phyloP scores from a whole-genome alignment of 169 alveolate species.

The Cryptosporidium sp. region DNA sequence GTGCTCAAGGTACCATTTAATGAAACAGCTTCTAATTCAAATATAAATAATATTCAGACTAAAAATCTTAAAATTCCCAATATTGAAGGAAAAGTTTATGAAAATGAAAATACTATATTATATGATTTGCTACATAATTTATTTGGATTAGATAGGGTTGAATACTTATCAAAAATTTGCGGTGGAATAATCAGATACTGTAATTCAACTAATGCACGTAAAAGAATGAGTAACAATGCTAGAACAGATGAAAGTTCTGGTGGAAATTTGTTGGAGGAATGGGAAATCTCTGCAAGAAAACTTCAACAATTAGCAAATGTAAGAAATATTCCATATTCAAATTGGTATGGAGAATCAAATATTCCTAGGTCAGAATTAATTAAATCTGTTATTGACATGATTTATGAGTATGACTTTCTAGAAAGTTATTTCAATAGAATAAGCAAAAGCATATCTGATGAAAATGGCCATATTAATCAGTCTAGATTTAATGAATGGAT shows the following conservation, averaged over 20 bases:
- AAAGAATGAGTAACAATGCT: background rate
- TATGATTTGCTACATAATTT: background rate
- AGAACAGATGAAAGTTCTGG: background rate
- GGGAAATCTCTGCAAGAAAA: slow-evolving; percentile 74
- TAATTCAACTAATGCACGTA: slow-evolving; percentile 3
- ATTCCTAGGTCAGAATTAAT: slow-evolving; percentile 42
- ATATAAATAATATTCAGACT: background rate
- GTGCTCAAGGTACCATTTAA: slow-evolving; percentile 63
- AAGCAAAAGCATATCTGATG: background rate
- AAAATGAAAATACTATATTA: background rate
- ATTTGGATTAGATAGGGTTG: slow-evolving; percentile 30
- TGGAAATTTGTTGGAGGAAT: slow-evolving; percentile 29
- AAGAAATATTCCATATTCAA: slow-evolving; percentile 49
- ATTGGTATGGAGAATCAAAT: slow-evolving; percentile 37
- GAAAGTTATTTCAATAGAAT: slow-evolving; percentile 12
- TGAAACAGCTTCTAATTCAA: slow-evolving; percentile 39
- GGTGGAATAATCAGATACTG: slow-evolving; percentile 17
- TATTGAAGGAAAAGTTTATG: background rate
- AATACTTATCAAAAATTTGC: slow-evolving; percentile 17
- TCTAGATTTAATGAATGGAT: slow-evolving; percentile 22
- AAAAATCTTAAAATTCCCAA: background rate
- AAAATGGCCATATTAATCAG: background rate
- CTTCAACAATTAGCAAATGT: slow-evolving; percentile 41
- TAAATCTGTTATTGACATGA: slow-evolving; percentile 64
- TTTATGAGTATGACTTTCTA: slow-evolving; percentile 65